Evolutionary conservation across 805 yeast species (phyloP), one percentile per base, ranked within the genome.

Genomic region (Blastobotrys peoriensis): DNA sequence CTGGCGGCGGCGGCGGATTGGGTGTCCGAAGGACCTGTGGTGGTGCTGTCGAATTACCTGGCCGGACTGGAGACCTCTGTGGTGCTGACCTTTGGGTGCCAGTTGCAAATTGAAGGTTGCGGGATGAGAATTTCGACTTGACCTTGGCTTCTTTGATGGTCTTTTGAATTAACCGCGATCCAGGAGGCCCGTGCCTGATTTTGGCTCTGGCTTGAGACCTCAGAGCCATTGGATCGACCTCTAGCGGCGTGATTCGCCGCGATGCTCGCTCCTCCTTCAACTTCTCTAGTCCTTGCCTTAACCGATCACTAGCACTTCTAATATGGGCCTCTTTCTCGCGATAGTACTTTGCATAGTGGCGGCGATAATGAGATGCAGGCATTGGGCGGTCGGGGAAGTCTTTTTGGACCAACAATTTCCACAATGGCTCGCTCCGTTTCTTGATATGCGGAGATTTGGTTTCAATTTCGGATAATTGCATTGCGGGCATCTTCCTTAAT

Each of bases 281-380:
- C 49, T 56, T 55, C 27, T 52, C 49, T 50, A 61, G 61, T 35
- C 56, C 56, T 18, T 50, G 51, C 4, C 60, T 51, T 19, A 64
- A 53, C 23, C 68, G 49, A 18, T 63, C 62, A 42, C 74, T 69
- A 41, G 71, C 75, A 8, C 67, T 65, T 38, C 68, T 70, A 45
- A 72, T 51, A 47, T 68, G 75, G 2, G 68, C 69, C 41, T 74
- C 70, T 40, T 71, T 76, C 44, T 70, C 76, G 48, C 52, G 63
- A 47, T 17, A 48, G 42, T 45, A 60, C 50, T 41, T 41, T 19
- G 27, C 30, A 38, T 63, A 68, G 2, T 60, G 45, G n/a, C 51
- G 41, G 5, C 63, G 49, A 49, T 45, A 62, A 13, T 54, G 33
- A 6, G 41, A 25, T 3, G 36, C 35, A 2, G 68, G 68, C 15